Evolutionary conservation across 345 rosid species (phyloP).

Genomic region (Bretschneidera sinensis): DNA sequence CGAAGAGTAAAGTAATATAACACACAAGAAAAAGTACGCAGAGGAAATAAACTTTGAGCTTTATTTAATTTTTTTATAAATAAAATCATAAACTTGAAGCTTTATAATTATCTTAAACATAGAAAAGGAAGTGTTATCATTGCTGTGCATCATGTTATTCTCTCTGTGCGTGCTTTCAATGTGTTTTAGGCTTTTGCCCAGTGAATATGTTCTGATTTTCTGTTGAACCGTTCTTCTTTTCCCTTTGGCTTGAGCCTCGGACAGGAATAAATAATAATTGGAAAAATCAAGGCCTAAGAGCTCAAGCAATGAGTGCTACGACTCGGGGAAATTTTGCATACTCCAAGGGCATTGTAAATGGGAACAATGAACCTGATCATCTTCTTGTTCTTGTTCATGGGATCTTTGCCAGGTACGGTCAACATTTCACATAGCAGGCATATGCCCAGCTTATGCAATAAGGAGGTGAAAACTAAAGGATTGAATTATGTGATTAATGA

Average conservation of each 20-base stretch:
- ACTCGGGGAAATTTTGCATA: slow-evolving; percentile 42
- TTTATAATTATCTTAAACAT: background rate
- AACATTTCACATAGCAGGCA: background rate
- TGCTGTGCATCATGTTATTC: too few relatives aligned
- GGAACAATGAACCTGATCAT: slow-evolving; percentile 71
- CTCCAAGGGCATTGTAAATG: slow-evolving; percentile 31
- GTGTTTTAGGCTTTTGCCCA: too few relatives aligned
- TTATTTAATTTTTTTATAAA: too few relatives aligned
- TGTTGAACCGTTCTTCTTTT: slow-evolving; percentile 3
- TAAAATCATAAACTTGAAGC: too few relatives aligned
- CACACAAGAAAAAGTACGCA: too few relatives aligned
- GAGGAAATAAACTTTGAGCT: too few relatives aligned
- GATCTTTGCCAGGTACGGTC: slow-evolving; percentile 75
- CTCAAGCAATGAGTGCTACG: slow-evolving; percentile 63
- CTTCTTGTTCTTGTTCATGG: slow-evolving; percentile 99
- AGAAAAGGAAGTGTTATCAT: too few relatives aligned
- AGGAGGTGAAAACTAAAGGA: too few relatives aligned
- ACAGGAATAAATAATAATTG: slow-evolving; percentile 40
- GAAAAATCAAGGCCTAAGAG: slow-evolving; percentile 43
- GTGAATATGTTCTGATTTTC: background rate
- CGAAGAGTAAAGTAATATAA: too few relatives aligned
- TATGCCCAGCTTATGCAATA: background rate
- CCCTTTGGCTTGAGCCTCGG: slow-evolving; percentile 13
- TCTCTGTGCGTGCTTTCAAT: background rate
- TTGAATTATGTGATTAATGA: slow-evolving; percentile 2